These are phyloP conservation scores for Aspergillus sp. DNA, from an alignment of 2,329 filamentous ascomycete species.

Conservation along the genomic window DNA sequence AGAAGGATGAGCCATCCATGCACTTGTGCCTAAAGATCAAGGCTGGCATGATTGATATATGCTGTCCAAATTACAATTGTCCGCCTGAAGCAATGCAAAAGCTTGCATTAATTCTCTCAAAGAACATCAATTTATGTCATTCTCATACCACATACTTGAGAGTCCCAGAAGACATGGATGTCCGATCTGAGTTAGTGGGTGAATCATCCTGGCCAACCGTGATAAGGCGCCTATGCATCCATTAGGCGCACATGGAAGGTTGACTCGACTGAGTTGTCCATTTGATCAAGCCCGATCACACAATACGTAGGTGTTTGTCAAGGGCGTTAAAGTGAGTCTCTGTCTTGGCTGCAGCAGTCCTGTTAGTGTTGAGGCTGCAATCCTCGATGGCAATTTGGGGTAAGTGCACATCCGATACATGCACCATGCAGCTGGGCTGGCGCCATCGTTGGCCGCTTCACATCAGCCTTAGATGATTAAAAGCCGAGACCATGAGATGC, in stretches of 20 bases:
- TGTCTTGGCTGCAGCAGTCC: slow-evolving; percentile 13
- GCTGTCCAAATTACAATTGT: slow-evolving; percentile 2
- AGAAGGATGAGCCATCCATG: slow-evolving; percentile 4
- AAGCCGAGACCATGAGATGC: neutral
- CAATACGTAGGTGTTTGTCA: slow-evolving; percentile 1
- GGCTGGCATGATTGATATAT: slow-evolving; percentile 1
- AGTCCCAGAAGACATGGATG: neutral
- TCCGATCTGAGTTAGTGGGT: neutral
- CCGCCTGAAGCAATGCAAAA: slow-evolving; percentile 11
- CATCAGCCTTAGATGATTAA: neutral
- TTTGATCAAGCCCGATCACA: slow-evolving; percentile 7
- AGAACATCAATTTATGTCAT: slow-evolving; percentile 1
- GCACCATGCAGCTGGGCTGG: neutral
- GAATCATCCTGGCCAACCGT: slow-evolving; percentile 9
- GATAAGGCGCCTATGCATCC: slow-evolving; percentile 9
- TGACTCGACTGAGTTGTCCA: slow-evolving; percentile 20
- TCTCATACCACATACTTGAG: neutral
- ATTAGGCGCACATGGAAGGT: slow-evolving; percentile 8
- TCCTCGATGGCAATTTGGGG: neutral
- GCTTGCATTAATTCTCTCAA: neutral
- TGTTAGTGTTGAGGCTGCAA: slow-evolving; percentile 10
- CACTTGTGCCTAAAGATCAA: slow-evolving; percentile 19
- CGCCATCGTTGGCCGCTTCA: neutral
- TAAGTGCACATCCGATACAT: neutral
- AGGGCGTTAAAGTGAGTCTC: slow-evolving; percentile 9